A percentile compares a stretch with the other conserved stretches of the same genome.
Evolutionary conservation across 1,139 yeast species (phyloP).

Genomic region (Yamadazyma taylorii): DNA sequence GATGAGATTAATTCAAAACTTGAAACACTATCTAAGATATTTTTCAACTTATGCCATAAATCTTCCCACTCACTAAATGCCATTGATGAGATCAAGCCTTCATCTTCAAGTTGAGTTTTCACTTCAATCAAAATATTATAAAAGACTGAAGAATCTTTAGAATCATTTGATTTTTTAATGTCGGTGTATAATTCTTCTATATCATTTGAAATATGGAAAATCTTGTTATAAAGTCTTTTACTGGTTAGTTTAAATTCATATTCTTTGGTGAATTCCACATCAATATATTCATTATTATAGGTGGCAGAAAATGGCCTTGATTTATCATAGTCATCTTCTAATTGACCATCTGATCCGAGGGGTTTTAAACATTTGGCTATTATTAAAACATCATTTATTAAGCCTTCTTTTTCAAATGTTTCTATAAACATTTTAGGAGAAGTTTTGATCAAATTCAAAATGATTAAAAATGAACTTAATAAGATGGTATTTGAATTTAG

Average conservation of each 20-base stretch:
- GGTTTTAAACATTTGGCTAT: conserved; percentile 19
- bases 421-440: conserved; percentile 27
- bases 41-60: conserved; percentile 48
- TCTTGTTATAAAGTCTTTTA: conserved; percentile 19
- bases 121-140: conserved; percentile 20
- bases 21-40: conserved; percentile 44
- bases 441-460: conserved; percentile 13
- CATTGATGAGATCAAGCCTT: conserved; percentile 12
- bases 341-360: conserved; percentile 7
- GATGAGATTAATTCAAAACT: conserved; percentile 77
- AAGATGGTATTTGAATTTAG: conserved; percentile 14
- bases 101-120: conserved; percentile 15
- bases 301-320: conserved; percentile 15
- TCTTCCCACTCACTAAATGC: conserved; percentile 41
- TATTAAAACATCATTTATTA: conserved; percentile 51
- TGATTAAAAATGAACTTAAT: conserved; percentile 14
- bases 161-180: conserved; percentile 16
- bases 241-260: conserved; percentile 24
- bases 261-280: conserved; percentile 35
- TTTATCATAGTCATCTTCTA: conserved; percentile 10
- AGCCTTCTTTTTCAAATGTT: conserved; percentile 71
- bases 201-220: conserved; percentile 20
- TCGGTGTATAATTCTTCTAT: conserved; percentile 21
- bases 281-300: conserved; percentile 29
- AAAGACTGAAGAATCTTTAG: conserved; percentile 18